phyloP scores from a whole-genome alignment of 176 grass and related monocot species.

The Triticum timopheevii region DNA sequence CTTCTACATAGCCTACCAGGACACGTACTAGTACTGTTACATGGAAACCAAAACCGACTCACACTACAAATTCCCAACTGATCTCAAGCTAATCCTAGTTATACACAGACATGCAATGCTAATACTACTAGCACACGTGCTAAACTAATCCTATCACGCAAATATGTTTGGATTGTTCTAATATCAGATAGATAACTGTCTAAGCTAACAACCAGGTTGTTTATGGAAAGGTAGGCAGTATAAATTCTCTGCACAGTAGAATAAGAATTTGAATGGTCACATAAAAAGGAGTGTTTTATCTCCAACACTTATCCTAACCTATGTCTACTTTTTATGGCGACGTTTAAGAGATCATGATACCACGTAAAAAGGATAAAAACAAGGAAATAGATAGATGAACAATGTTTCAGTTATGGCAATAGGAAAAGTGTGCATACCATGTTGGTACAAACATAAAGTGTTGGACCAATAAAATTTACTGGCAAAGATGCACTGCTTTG shows the following conservation, averaged over 20 bases:
- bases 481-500: conserved; percentile 83
- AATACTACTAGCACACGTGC: too few relatives aligned
- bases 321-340: not conserved
- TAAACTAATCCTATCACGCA: too few relatives aligned
- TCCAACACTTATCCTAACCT: not conserved
- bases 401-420: not conserved
- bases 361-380: not conserved
- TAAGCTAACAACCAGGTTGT: not conserved
- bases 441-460: conserved; percentile 90
- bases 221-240: not conserved
- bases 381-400: conserved; percentile 10
- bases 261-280: not conserved
- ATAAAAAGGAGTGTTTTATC: not conserved
- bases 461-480: conserved; percentile 88
- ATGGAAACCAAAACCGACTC: too few relatives aligned
- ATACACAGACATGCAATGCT: too few relatives aligned
- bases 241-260: not conserved
- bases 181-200: not conserved
- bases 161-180: too few relatives aligned
- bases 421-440: conserved; percentile 50
- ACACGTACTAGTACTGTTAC: too few relatives aligned
- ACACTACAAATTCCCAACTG: too few relatives aligned
- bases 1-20: too few relatives aligned
- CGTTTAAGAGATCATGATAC: not conserved
- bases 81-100: too few relatives aligned